Conservation (phyloP, 164 flowering plant genomes). For the Dillenia suffruticosa region DNA sequence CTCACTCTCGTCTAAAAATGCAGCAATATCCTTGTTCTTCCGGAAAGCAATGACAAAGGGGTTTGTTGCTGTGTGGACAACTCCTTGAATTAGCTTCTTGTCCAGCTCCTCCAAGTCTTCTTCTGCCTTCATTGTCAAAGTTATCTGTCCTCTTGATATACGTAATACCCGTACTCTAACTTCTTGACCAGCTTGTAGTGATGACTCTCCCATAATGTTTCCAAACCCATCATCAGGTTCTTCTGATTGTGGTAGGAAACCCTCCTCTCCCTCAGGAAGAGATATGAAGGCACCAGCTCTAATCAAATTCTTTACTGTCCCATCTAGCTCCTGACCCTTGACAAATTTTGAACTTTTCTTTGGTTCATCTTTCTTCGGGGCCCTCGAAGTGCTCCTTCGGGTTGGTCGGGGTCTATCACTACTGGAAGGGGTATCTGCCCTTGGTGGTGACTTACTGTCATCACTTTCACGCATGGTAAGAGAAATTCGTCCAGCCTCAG, state of each 20-base stretch:
- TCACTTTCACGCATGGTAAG: slow-evolving; percentile 79
- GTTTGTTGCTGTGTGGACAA: slow-evolving; percentile 64
- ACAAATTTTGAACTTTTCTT: slow-evolving; percentile 64
- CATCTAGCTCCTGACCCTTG: slow-evolving; percentile 70
- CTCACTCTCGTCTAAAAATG: slow-evolving; percentile 73
- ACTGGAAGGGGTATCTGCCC: slow-evolving; percentile 31
- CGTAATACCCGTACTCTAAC: slow-evolving; percentile 78
- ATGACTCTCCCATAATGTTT: slow-evolving; percentile 50
- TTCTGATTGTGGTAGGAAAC: slow-evolving; percentile 81
- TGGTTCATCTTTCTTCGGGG: slow-evolving; percentile 34
- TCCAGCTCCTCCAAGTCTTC: slow-evolving; percentile 36
- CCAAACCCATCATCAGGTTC: slow-evolving; percentile 62
- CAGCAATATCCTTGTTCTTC: slow-evolving; percentile 63
- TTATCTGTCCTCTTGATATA: slow-evolving; percentile 63
- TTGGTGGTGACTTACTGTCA: slow-evolving; percentile 44
- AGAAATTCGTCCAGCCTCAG: slow-evolving; percentile 71
- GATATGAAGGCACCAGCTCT: slow-evolving; percentile 84
- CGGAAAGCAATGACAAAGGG: slow-evolving; percentile 91
- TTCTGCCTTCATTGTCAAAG: slow-evolving; percentile 86
- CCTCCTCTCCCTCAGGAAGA: slow-evolving; percentile 93
- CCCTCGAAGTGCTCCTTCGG: slow-evolving; percentile 29
- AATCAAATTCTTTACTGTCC: slow-evolving; percentile 77
- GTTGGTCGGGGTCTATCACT: slow-evolving; percentile 43
- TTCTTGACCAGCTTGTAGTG: slow-evolving; percentile 75
- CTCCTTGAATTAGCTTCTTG: slow-evolving; percentile 38